Conservation (phyloP, 1,284 basidiomycete species). For the Puccinia coronata region DNA sequence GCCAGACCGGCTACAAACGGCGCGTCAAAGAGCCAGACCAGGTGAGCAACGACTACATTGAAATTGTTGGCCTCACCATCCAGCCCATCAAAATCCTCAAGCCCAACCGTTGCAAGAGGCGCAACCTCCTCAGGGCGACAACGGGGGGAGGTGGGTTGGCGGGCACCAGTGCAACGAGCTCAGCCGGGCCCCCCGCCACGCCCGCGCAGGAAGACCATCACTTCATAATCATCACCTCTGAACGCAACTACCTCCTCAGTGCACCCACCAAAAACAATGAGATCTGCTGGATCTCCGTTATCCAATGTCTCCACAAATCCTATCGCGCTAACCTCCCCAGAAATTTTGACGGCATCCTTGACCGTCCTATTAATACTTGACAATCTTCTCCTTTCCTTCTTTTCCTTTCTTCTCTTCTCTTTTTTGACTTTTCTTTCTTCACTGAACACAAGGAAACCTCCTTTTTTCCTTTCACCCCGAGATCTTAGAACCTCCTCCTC, state of each 20-base stretch:
- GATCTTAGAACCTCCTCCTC: too few relatives aligned
- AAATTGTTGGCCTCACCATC: background rate
- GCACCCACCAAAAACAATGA: constrained; percentile 96
- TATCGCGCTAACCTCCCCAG: too few relatives aligned
- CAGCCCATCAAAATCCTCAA: constrained; percentile 15
- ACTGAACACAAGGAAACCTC: too few relatives aligned
- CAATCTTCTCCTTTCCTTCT: too few relatives aligned
- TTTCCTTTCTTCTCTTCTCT: too few relatives aligned
- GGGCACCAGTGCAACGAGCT: background rate
- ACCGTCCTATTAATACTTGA: too few relatives aligned
- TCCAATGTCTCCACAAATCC: too few relatives aligned
- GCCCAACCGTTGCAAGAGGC: constrained; percentile 14
- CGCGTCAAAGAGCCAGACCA: background rate
- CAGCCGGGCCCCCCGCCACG: too few relatives aligned
- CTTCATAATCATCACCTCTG: constrained; percentile 95
- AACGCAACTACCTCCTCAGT: constrained; percentile 81
- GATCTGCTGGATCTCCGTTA: too few relatives aligned
- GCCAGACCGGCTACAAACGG: constrained; percentile 60
- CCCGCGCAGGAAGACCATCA: constrained; percentile 63
- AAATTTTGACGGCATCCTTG: too few relatives aligned
- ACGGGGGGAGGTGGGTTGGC: background rate
- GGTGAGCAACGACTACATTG: background rate
- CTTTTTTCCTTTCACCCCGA: background rate
- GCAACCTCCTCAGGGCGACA: constrained; percentile 48
- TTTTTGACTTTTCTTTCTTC: too few relatives aligned